Evolutionary conservation across 495 filamentous ascomycete species (phyloP), one percentile per base, ranked within the genome.

Genomic region (Staphylotrichum longicolle): DNA sequence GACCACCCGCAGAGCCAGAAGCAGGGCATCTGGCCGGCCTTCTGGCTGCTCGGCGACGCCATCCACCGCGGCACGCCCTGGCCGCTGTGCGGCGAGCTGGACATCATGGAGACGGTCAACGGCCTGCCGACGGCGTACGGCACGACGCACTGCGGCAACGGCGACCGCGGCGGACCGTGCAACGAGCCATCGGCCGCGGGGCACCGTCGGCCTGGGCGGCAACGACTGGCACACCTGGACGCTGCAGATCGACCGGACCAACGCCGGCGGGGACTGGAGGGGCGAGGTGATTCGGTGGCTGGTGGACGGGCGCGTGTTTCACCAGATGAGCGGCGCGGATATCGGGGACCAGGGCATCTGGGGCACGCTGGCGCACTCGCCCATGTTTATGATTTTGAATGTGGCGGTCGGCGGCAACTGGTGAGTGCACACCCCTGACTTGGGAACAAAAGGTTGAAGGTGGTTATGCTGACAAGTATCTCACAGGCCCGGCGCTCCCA

Each of bases 11-110:
- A 15, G 14, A 20, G 40, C 15, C 64, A 64, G 37, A 78, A 79
- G 59, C 74, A 81, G 55, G 81, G 81, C 12, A 64, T 83, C 34
- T 83, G 81, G 81, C 80, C 80, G 5, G 80, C 79, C 45, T 83
- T 83, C 66, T 83, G 79, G 80, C 67, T 79, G 56, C 74, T 83
- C 37, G 80, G 80, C 57, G 73, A 83, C 35, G 49, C 68, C n/a
- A 71, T 83, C 59, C 75, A 75, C 58, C 72, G 77, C 63, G 78
- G 78, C 47, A 80, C 77, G 3, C 47, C 57, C n/a, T 83, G 80
- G 80, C 80, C 80, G 0, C 55, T 34, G 20, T 76, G 76, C 71
- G 80, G 79, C 62, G 80, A 83, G 72, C 74, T 82, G 56, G 80
- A 83, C 68, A 79, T 81, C 59, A 75, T 81, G 66, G 79, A 83